Conservation (phyloP, 83 land plant species). For the Picea engelmannii region DNA sequence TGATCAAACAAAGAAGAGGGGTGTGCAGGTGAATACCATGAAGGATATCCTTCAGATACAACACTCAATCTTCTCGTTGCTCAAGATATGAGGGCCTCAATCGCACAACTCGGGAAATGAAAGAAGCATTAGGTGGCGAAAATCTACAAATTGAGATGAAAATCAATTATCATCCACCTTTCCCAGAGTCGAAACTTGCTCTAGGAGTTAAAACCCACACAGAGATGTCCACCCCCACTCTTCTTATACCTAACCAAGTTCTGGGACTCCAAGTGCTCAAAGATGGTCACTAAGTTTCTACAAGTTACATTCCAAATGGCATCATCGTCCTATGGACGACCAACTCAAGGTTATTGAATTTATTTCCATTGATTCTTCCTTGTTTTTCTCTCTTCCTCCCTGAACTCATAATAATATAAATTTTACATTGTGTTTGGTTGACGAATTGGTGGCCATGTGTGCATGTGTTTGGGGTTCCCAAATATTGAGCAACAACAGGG, state of each 20-base stretch:
- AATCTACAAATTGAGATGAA: conserved; percentile 39
- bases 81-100: no score
- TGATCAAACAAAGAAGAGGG: no score
- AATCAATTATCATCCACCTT: conserved; percentile 75
- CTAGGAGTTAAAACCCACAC: conserved; percentile 48
- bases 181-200: conserved; percentile 32
- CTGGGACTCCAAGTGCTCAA: conserved; percentile 66
- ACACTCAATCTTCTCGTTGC: no score
- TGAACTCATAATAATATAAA: no score
- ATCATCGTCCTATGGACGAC: conserved; percentile 71
- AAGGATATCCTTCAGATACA: no score
- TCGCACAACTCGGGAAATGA: conserved; percentile 10
- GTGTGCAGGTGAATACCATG: no score
- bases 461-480: no score
- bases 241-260: conserved; percentile 62
- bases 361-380: no score
- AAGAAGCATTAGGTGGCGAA: conserved; percentile 41
- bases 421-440: no score
- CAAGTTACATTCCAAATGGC: conserved; percentile 6
- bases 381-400: no score
- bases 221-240: conserved; percentile 55
- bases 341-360: conserved; percentile 47
- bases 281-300: conserved; percentile 53
- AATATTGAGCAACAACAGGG: not conserved
- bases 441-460: no score